These are phyloP conservation scores for Colletotrichum horii DNA, from an alignment of 2,329 filamentous ascomycete species.

Conservation along the genomic window DNA sequence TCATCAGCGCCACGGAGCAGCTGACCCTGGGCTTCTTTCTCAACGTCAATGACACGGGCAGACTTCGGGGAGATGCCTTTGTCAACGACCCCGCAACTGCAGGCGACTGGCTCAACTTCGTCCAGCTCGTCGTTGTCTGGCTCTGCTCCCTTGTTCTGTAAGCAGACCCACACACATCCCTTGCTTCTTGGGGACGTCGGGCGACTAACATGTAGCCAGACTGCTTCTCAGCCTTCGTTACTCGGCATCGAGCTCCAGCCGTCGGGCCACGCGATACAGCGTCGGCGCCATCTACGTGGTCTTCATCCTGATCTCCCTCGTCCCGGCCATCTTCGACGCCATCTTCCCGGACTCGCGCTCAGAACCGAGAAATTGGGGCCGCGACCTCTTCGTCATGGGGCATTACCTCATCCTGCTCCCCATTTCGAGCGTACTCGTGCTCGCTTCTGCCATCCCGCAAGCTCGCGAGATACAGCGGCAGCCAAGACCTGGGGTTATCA, in stretches of 20 bases:
- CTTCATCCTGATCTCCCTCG: not conserved
- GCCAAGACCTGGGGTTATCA: not conserved
- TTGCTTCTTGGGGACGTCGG: not conserved
- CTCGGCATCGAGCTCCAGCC: not conserved
- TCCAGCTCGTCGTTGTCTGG: not conserved
- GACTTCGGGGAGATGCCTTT: not conserved
- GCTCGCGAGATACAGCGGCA: not conserved
- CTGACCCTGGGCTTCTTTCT: not conserved
- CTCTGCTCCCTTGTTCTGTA: not conserved
- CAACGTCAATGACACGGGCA: not conserved
- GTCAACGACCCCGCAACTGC: not conserved
- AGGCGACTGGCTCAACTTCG: slow-evolving; percentile 14
- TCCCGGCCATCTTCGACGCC: not conserved
- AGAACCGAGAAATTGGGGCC: not conserved
- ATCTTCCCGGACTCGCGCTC: not conserved
- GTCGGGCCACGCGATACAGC: not conserved
- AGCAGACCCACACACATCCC: not conserved
- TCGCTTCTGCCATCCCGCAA: not conserved
- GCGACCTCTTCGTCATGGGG: not conserved
- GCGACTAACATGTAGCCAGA: not conserved
- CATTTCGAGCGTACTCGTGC: not conserved
- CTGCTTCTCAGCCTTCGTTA: not conserved
- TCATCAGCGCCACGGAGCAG: slow-evolving; percentile 1
- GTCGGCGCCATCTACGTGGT: not conserved
- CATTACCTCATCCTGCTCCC: not conserved